Base-by-base conservation (phyloP, 2,329 filamentous ascomycete genomes). In the Diaporthe vexans region DNA sequence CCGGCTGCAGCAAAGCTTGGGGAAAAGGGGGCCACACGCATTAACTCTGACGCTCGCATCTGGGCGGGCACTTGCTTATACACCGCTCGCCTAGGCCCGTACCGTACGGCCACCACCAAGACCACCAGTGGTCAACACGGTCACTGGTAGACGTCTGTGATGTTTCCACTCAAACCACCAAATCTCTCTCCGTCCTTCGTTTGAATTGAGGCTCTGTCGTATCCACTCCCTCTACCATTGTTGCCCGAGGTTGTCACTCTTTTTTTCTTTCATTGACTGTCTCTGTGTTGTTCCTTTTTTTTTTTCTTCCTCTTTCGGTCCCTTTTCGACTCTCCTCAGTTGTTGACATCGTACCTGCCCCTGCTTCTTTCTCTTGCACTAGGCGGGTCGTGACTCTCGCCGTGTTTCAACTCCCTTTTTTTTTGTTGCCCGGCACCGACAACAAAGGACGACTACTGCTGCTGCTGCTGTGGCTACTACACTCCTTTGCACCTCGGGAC, bases 401-500 rank as follows among this genome's bases (percentile, higher is more conserved):
- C 46, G 63, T 54, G 63, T 68, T 68, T 68, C 63, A 68, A 68
- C 63, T 68, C 48, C 48, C 63, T 17, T 54, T 54, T 54, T 54
- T 40, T 24, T 19, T 68, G 63, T 68, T 54, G 63, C 63, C 48
- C 63, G 33, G 48, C 63, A 54, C 63, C 63, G 15, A 37, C 48
- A 54, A 68, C 63, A 68, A 68, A 68, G 63, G 63, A 68, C 63
- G 63, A 54, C 48, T 52, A 21, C 59, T 63, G 40, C 40, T 48
- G 24, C 40, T 33, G 46, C 46, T 48, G 46, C 19, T n/a, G 40
- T 26, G 26, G 54, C 58, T 43, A 13, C 58, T 63, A 24, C 37
- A 29, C 40, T 48, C n/a, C 59, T 65, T 48, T 54, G 63, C 63
- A 54, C 35, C 48, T 68, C 63, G 63, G 46, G 11, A 26, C 63